Evolutionary conservation across 2,329 filamentous ascomycete species (phyloP).

Genomic region (Fusarium longipes): DNA sequence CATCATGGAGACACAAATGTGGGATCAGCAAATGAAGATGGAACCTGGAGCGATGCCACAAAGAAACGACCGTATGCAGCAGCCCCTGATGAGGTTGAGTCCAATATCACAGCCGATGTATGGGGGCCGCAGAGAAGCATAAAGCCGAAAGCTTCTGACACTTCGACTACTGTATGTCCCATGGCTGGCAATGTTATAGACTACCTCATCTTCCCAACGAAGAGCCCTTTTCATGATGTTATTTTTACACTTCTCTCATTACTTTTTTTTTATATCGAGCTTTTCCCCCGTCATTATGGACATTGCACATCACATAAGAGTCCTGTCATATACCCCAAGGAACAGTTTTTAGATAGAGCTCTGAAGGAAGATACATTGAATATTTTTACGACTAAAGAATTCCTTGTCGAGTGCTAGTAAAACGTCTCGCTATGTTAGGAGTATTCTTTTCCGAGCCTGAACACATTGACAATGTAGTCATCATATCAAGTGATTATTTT

Average conservation of each 20-base stretch:
- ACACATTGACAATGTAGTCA: background rate
- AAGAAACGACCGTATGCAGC: conserved; percentile 38
- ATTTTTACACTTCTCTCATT: conserved; percentile 25
- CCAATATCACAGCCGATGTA: conserved; percentile 39
- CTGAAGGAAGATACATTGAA: conserved; percentile 13
- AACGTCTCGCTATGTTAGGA: background rate
- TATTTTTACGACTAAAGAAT: background rate
- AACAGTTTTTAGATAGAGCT: conserved; percentile 25
- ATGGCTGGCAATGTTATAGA: conserved; percentile 44
- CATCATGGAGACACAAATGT: conserved; percentile 48
- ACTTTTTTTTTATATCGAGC: background rate
- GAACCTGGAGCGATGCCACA: conserved; percentile 41
- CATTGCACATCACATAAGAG: conserved; percentile 30
- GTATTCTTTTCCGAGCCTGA: too few species aligned
- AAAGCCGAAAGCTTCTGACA: conserved; percentile 7
- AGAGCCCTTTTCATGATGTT: conserved; percentile 40
- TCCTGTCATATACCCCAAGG: conserved; percentile 41
- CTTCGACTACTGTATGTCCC: conserved; percentile 2
- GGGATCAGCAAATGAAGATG: conserved; percentile 49
- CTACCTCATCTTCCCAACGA: conserved; percentile 51
- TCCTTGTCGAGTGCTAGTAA: background rate
- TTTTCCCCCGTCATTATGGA: conserved; percentile 13
- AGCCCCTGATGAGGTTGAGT: conserved; percentile 39
- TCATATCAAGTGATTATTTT: background rate
- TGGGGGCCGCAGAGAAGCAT: conserved; percentile 40